Base-by-base conservation (phyloP, 2,329 filamentous ascomycete genomes). In the Didymellaceae sp. region DNA sequence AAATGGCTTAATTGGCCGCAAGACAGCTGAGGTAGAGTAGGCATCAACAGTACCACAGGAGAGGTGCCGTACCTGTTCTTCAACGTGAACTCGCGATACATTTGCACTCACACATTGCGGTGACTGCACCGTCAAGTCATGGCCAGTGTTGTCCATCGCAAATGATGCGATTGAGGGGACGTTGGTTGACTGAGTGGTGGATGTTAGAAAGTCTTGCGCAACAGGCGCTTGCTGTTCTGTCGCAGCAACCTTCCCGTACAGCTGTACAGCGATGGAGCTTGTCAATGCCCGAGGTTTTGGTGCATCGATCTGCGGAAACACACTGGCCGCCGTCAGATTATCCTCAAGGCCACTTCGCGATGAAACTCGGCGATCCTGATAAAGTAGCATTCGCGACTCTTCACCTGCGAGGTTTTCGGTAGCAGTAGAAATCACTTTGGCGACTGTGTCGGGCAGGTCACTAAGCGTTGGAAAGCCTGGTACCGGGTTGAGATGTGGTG, bases 301-400 rank as follows among this genome's bases (percentile, higher is more conserved):
- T 30, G 59, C 57, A 24, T 67, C 66, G 6, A 68, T 60, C 7
- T 57, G 54, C 16, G 62, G 56, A 1, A 59, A 58, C n/a, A 57
- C 37, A 21, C 64, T 65, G 44, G 62, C 62, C n/a, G 62, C 67
- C 30, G 58, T 61, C 42, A 68, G 47, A 4, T 68, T 37, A 11
- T 35, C 55, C 13, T 65, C 60, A 13, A 68, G 55, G 38, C 47
- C 53, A 25, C 48, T 49, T 21, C 45, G 54, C 16, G 35, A 24
- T 30, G 58, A 54, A n/a, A 50, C 21, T 9, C 21, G 21, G 9
- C 57, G 43, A 14, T 31, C 37, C 41, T 58, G 47, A 18, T 60
- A 51, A 11, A 10, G 5, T 17, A 26, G 4, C 21, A 17, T 17
- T 30, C 11, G 16, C 45, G 37, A 7, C 39, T 26, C 16, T 13